Evolutionary conservation across 2,329 filamentous ascomycete species (phyloP), one percentile per base, ranked within the genome.

Genomic region (Colletotrichum spaethianum): DNA sequence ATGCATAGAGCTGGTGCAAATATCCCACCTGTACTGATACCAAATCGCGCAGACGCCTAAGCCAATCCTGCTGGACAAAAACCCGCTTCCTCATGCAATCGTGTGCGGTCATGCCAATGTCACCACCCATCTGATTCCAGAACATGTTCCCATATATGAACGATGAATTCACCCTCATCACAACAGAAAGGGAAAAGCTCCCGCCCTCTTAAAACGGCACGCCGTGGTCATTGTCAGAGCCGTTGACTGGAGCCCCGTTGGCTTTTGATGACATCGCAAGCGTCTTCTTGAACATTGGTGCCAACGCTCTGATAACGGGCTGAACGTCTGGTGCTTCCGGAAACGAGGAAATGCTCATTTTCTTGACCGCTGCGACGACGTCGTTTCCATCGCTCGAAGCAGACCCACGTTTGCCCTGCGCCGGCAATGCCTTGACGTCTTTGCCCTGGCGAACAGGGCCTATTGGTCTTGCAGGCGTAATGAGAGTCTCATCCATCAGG

Each of bases 401-500:
- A 0, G 82, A 78, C 6, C 81, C 83, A 1, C 80, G 82, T 77
- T 87, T 88, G 6, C 86, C 86, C 77, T 81, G 80, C 7, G 82
- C 81, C 50, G 81, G 79, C 31, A 78, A 73, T 50, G 82, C 80
- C 77, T 84, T 87, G 36, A 90, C 86, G 23, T 90, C 88, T 42
- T 82, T 85, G 18, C 89, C 90, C 9, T 74, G 78, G 0, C 92
- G 85, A 0, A 92, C 80, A 1, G 84, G 82, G 0, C 92, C 91
- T 1, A 81, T 78, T 0, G 84, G 79, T 1, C 82, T 84, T 0
- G 83, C 86, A 0, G 93, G 92, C 1, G 92, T 93, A 73, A 95
- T 91, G 56, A 86, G 80, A 0, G 93, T 93, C n/a, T 86, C 83
- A 78, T 95, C 91, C 3, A 95, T 84, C 8, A 95, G 83, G 0